Conservation (phyloP, 306 rosid genomes). For the Medicago ruthenica region DNA sequence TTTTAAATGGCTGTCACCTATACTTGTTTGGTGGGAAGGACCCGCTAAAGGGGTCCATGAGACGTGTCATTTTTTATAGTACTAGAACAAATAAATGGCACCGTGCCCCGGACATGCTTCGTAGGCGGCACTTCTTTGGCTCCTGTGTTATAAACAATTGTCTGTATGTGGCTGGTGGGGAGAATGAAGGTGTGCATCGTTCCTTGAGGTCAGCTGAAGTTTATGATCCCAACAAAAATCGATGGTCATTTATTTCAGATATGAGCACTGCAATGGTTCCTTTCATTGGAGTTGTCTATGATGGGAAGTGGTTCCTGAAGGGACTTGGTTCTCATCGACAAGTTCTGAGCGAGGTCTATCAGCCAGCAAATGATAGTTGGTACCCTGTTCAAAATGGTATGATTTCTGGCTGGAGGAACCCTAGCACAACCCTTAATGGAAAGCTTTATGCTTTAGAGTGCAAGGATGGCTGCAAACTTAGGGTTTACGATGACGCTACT, state of each 20-base stretch:
- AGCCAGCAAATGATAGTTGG: constrained; percentile 76
- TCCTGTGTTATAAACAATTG: constrained; percentile 87
- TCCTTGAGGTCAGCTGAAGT: constrained; percentile 84
- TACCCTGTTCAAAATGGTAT: constrained; percentile 72
- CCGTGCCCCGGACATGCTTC: constrained; percentile 93
- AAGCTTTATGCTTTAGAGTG: constrained; percentile 81
- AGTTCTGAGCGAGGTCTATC: constrained; percentile 82
- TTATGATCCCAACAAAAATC: constrained; percentile 82
- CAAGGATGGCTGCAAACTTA: constrained; percentile 81
- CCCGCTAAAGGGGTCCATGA: constrained; percentile 83
- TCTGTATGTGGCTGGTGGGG: constrained; percentile 88
- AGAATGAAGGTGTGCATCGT: constrained; percentile 76
- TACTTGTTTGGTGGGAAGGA: constrained; percentile 91
- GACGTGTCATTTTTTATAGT: constrained; percentile 79
- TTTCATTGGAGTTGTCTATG: constrained; percentile 80
- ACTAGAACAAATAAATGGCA: constrained; percentile 94
- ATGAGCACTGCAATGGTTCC: constrained; percentile 95
- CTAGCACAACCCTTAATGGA: constrained; percentile 72
- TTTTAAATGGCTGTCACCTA: constrained; percentile 83
- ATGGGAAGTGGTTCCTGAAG: constrained; percentile 85
- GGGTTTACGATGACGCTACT: constrained; percentile 66
- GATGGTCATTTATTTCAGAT: constrained; percentile 83
- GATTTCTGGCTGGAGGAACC: constrained; percentile 91
- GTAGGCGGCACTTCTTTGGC: constrained; percentile 83
- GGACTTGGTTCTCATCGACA: constrained; percentile 85